Evolutionary conservation across 2,329 filamentous ascomycete species (phyloP).

Genomic region (Talaromyces marneffei): DNA sequence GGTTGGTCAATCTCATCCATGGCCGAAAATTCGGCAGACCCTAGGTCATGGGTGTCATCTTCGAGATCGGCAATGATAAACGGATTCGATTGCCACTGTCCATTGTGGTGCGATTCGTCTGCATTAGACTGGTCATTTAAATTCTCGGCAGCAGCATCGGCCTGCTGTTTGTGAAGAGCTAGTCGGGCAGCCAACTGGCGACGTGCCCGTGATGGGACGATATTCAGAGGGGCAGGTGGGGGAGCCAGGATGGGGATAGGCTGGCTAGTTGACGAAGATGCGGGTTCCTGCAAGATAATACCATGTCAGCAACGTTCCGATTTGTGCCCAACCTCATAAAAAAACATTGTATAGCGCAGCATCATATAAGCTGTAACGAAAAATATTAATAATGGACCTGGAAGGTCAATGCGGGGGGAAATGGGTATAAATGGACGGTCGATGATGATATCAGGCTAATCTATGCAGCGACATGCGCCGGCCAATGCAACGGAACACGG

Average conservation of each 20-base stretch:
- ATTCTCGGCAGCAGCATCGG: slow-evolving; percentile 35
- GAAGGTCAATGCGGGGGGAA: background rate
- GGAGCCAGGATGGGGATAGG: slow-evolving; percentile 41
- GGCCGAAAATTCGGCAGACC: slow-evolving; percentile 27
- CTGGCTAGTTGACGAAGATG: slow-evolving; percentile 29
- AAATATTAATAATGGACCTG: background rate
- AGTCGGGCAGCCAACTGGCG: slow-evolving; percentile 85
- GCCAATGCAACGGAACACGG: slow-evolving; percentile 4
- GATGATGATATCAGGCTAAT: slow-evolving; percentile 1
- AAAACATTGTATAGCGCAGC: background rate
- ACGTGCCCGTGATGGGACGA: slow-evolving; percentile 78
- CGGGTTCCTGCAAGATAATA: slow-evolving; percentile 12
- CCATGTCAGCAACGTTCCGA: slow-evolving; percentile 19
- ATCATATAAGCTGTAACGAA: background rate
- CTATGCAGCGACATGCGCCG: background rate
- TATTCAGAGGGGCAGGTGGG: slow-evolving; percentile 74
- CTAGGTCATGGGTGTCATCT: slow-evolving; percentile 30
- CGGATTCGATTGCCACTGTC: slow-evolving; percentile 32
- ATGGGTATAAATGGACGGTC: background rate
- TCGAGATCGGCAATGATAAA: slow-evolving; percentile 36
- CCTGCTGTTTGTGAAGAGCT: slow-evolving; percentile 65
- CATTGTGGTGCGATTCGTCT: slow-evolving; percentile 14
- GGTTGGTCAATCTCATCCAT: slow-evolving; percentile 23
- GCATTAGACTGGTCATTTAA: slow-evolving; percentile 1
- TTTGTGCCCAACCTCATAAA: background rate